Base-by-base conservation (phyloP, 2,329 filamentous ascomycete genomes). In the Sporothrix curviconia region DNA sequence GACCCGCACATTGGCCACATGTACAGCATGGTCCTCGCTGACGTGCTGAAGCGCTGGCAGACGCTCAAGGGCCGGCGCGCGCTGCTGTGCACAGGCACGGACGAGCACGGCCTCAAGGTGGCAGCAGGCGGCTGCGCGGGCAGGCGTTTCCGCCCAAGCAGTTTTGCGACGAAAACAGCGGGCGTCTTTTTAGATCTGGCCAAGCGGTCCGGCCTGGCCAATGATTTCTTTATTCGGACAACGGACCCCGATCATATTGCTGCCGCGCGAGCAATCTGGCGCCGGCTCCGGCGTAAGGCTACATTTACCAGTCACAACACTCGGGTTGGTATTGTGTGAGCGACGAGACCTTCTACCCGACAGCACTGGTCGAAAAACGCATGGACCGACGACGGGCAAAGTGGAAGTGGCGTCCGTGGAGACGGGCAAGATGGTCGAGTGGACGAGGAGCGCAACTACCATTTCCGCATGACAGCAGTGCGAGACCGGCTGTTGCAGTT, bases 61-160 rank as follows among this genome's bases (percentile, higher is more conserved):
- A 76, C 83, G 32, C 78, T 99, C 53, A 83, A 86, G 60, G 60
- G 60, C 30, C 57, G 56, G 8, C 74, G 79, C 49, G 87, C 92
- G 3, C 78, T 90, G 62, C 76, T 99, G 14, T 86, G 87, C 65
- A 99, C 94, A 1, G 94, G 94, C 59, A 97, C 92, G 36, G 94
- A 99, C 70, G 94, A 99, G 72, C 92, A 99, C 76, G 94, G 94
- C 43, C 88, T 96, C 82, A 99, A 99, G 79, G 87, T 97, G 22
- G n/a, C 94, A 99, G 70, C 87, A 86, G 70, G 92, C 92, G 0
- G 90, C 94, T 1, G 76, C 79, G 7, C 82, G 84, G 64, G 84
- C 88, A 14, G 83, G 83, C 4, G 79, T 87, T n/a, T 54, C 79
- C 85, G 0, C 86, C 91, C 0, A 89, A 92, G 69, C 77, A 85